These are phyloP conservation scores for Sanghuangporus sanghuang DNA, from an alignment of 1,284 basidiomycete genomes.

Conservation along the genomic window DNA sequence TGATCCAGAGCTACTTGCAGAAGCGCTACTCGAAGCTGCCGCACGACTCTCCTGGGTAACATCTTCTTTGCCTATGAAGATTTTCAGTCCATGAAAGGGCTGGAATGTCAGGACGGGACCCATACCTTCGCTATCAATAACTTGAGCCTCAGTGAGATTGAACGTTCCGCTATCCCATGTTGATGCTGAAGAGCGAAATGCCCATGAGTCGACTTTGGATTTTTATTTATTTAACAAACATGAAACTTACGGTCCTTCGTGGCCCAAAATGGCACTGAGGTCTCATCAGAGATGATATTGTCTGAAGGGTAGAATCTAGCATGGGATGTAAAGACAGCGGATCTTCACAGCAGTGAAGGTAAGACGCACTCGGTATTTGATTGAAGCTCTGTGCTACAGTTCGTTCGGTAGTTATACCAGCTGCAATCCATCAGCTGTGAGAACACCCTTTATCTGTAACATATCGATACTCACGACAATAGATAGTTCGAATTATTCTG, in stretches of 20 bases:
- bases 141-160: neutral
- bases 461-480: neutral
- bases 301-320: neutral
- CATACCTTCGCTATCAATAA: neutral
- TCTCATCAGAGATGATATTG: constrained; percentile 8
- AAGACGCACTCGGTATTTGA: constrained; percentile 7
- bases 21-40: neutral
- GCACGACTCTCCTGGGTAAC: neutral
- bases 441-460: neutral
- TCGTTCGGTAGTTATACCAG: constrained; percentile 4
- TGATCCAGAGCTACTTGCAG: neutral
- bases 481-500: neutral
- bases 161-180: neutral
- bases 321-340: neutral
- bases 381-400: constrained; percentile 3
- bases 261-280: constrained; percentile 15
- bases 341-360: neutral
- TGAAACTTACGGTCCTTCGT: constrained; percentile 8
- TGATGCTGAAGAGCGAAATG: neutral
- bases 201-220: neutral
- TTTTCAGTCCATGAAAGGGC: neutral
- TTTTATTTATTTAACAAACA: neutral
- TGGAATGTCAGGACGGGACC: neutral
- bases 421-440: neutral
- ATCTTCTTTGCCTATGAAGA: neutral